Evolutionary conservation across 805 yeast species (phyloP).

Genomic region (Jamesozyma spencerorum): DNA sequence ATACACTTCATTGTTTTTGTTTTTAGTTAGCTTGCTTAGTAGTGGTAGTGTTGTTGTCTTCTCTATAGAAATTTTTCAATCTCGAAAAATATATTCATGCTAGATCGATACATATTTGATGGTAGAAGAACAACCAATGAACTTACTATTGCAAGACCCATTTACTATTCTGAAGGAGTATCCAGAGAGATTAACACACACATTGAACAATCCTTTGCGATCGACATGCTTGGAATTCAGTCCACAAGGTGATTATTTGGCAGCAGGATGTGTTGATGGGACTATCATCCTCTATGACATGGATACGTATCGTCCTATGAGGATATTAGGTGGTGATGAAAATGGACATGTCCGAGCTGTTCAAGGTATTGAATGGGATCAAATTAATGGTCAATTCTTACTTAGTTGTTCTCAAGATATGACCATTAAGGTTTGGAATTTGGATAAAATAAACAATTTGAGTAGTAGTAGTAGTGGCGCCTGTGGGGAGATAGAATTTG

Average conservation of each 20-base stretch:
- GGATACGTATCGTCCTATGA: slow-evolving; percentile 41
- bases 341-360: slow-evolving; percentile 64
- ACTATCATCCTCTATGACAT: slow-evolving; percentile 63
- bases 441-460: slow-evolving; percentile 23
- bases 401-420: slow-evolving; percentile 74
- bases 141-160: slow-evolving; percentile 77
- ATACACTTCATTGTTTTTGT: background rate
- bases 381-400: slow-evolving; percentile 51
- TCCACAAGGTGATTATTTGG: slow-evolving; percentile 73
- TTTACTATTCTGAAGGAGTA: slow-evolving; percentile 84
- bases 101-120: no score
- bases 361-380: slow-evolving; percentile 60
- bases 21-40: no score
- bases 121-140: slow-evolving; percentile 23
- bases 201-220: slow-evolving; percentile 51
- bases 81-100: no score
- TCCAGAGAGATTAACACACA: slow-evolving; percentile 74
- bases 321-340: slow-evolving; percentile 38
- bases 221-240: slow-evolving; percentile 63
- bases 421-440: slow-evolving; percentile 75
- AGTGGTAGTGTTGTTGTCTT: no score
- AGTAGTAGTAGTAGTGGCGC: slow-evolving; percentile 25
- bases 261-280: slow-evolving; percentile 72
- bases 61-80: no score
- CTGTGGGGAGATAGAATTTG: slow-evolving; percentile 41